Percentiles rank a stretch among this genome's conserved stretches.
Evolutionary conservation across 192 early-diverging fungal species (phyloP).

Genomic region (Backusella morwellensis): DNA sequence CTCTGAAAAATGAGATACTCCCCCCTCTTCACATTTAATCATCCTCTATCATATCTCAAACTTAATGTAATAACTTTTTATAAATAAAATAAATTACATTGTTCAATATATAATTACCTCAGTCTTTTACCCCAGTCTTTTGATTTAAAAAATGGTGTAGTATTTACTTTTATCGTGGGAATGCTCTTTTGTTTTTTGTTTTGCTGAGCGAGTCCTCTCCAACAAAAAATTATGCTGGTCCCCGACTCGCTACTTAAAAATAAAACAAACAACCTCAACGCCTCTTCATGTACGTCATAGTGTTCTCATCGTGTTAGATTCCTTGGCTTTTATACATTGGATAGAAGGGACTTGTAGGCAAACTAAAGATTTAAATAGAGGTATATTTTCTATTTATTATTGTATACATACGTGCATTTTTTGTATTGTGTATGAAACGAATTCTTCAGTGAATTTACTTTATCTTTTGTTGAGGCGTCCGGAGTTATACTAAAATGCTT

Average conservation of each 20-base stretch:
- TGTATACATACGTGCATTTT: too few species aligned
- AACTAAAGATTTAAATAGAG: neutral
- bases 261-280: neutral
- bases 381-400: neutral
- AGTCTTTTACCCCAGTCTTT: neutral
- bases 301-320: neutral
- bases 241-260: neutral
- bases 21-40: neutral
- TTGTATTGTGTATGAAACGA: neutral
- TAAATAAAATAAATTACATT: neutral
- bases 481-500: neutral
- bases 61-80: neutral
- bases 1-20: neutral
- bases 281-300: neutral
- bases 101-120: neutral
- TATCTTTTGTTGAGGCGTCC: neutral
- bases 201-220: neutral
- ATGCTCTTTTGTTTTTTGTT: neutral
- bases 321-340: neutral
- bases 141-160: neutral
- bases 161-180: too few species aligned
- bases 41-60: neutral
- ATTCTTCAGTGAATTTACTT: neutral
- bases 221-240: neutral
- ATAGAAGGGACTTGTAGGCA: neutral